phyloP scores from a whole-genome alignment of 2,329 filamentous ascomycete genomes.

The Chaetomiaceae sp. region DNA sequence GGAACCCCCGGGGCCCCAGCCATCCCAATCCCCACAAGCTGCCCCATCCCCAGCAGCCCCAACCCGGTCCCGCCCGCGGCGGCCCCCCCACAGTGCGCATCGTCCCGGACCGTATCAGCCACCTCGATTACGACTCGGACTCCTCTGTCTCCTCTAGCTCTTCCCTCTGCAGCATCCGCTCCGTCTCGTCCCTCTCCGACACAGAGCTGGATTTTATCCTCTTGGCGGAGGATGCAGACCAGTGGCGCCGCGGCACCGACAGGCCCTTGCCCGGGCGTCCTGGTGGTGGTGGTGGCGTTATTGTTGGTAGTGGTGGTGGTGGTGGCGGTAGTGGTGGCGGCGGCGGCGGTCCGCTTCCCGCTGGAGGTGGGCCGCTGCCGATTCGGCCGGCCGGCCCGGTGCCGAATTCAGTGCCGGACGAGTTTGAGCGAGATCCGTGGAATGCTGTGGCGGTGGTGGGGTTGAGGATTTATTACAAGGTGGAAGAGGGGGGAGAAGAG shows the following conservation, averaged over 20 bases:
- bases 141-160: neutral
- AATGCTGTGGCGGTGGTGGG: constrained; percentile 59
- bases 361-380: too few species aligned
- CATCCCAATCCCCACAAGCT: too few species aligned
- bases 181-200: constrained; percentile 30
- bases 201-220: constrained; percentile 28
- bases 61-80: too few species aligned
- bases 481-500: constrained; percentile 7
- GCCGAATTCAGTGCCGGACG: constrained; percentile 20
- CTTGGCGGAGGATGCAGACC: constrained; percentile 9
- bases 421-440: constrained; percentile 54
- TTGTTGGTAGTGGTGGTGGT: too few species aligned
- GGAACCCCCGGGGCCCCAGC: too few species aligned
- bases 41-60: too few species aligned
- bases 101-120: too few species aligned
- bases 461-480: constrained; percentile 54
- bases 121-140: neutral
- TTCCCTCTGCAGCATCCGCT: constrained; percentile 21
- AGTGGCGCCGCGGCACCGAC: neutral
- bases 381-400: too few species aligned
- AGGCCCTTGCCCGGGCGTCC: too few species aligned
- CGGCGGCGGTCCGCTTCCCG: too few species aligned
- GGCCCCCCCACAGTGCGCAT: too few species aligned
- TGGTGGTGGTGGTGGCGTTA: neutral
- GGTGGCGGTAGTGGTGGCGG: neutral